Percentiles rank a stretch among this genome's conserved stretches.
Conservation (phyloP, 2,329 filamentous ascomycete genomes). For the Trichoderma hamatum region DNA sequence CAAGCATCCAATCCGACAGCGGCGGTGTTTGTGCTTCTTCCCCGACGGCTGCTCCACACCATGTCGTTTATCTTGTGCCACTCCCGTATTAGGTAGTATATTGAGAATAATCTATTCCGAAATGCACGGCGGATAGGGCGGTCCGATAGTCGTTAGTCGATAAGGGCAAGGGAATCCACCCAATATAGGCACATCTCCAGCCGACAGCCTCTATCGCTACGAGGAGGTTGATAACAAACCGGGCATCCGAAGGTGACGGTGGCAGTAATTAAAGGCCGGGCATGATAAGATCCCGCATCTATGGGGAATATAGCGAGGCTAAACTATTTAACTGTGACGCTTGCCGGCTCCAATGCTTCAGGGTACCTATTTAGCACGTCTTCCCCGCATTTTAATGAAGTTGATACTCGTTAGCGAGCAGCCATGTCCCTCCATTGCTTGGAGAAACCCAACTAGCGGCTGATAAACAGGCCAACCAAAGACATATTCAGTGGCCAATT, state of each 20-base stretch:
- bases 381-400: conserved; percentile 2
- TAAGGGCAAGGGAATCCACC: background rate
- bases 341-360: background rate
- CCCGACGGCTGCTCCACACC: no score
- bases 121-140: background rate
- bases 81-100: no score
- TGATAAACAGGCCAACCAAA: background rate
- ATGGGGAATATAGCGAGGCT: no score
- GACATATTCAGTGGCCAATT: background rate
- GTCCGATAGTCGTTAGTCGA: background rate
- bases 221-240: background rate
- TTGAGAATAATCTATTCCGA: background rate
- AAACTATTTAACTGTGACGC: background rate
- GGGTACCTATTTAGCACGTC: background rate
- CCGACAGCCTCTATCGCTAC: background rate
- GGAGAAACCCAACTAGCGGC: background rate
- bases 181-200: background rate
- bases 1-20: no score
- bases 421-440: background rate
- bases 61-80: no score
- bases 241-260: no score
- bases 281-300: no score
- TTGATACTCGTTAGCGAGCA: background rate
- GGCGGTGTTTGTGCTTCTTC: no score
- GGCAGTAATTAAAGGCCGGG: no score